Percentiles rank a stretch among this genome's conserved stretches.
Conservation (phyloP, 768 basidiomycete species). For the Aureoboletus auriporus region DNA sequence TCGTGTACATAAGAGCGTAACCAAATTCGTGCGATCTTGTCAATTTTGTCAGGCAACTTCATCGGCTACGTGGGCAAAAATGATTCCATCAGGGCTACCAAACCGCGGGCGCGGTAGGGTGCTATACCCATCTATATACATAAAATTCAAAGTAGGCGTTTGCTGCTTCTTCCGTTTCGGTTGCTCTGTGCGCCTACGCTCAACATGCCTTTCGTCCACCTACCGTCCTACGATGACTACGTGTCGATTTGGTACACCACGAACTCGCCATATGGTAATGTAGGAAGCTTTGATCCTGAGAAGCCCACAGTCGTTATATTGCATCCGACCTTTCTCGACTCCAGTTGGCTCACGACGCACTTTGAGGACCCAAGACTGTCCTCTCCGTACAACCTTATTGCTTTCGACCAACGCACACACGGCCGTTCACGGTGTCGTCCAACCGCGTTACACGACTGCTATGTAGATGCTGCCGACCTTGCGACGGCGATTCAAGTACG, state of each 20-base stretch:
- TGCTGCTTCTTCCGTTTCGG: constrained; percentile 2
- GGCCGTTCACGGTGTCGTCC: constrained; percentile 56
- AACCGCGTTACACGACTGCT: constrained; percentile 60
- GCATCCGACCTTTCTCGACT: constrained; percentile 66
- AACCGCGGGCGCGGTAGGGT: constrained; percentile 6
- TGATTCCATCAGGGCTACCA: constrained; percentile 15
- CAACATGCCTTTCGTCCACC: constrained; percentile 66
- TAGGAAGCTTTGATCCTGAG: constrained; percentile 60
- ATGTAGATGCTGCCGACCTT: constrained; percentile 77
- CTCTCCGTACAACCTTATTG: constrained; percentile 62
- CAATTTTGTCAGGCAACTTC: constrained; percentile 19
- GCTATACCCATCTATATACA: constrained; percentile 5
- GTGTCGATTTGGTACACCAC: constrained; percentile 71
- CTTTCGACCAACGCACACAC: constrained; percentile 65
- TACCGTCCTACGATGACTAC: constrained; percentile 60
- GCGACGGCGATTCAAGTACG: constrained; percentile 61
- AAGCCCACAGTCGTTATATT: constrained; percentile 67
- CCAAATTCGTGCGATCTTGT: constrained; percentile 2
- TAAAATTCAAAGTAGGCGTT: constrained; percentile 13
- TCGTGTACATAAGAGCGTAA: background rate
- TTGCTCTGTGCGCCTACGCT: constrained; percentile 32
- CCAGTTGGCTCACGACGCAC: constrained; percentile 62
- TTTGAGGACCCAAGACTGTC: constrained; percentile 63
- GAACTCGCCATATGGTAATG: constrained; percentile 54
- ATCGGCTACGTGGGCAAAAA: constrained; percentile 19